A percentile compares a stretch with the other conserved stretches of the same genome.
Evolutionary conservation across 129 eudicot genomes (phyloP).

Genomic region (Flaveria sonorensis): DNA sequence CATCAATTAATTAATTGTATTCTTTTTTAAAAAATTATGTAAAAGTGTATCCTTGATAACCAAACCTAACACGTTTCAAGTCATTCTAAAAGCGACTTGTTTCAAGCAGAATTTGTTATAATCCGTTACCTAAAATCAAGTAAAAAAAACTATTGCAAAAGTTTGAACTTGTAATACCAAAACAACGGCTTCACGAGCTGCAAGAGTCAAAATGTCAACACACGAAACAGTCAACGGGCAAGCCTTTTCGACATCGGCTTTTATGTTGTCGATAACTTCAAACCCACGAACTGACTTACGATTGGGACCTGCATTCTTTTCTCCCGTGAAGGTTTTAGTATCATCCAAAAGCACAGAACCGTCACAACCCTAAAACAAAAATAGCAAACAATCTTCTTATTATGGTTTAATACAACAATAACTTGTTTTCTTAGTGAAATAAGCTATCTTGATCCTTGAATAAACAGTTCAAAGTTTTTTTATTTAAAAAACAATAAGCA

Average conservation of each 20-base stretch:
- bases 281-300: constrained; percentile 60
- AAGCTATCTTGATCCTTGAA: no score
- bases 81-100: neutral
- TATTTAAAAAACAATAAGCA: neutral
- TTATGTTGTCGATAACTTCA: constrained; percentile 63
- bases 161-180: constrained; percentile 43
- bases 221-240: constrained; percentile 77
- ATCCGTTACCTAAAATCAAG: neutral
- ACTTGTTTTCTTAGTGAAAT: neutral
- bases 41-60: neutral
- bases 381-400: constrained; percentile 6
- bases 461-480: neutral
- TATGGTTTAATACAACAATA: neutral
- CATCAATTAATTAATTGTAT: neutral
- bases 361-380: constrained; percentile 67
- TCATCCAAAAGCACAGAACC: constrained; percentile 80
- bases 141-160: neutral
- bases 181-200: constrained; percentile 75
- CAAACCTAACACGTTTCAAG: neutral
- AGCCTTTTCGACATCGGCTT: constrained; percentile 60
- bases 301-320: constrained; percentile 65
- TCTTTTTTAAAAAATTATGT: neutral
- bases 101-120: neutral
- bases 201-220: constrained; percentile 73
- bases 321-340: constrained; percentile 53